phyloP scores from a whole-genome alignment of 768 basidiomycete genomes.

The Astraeus odoratus region DNA sequence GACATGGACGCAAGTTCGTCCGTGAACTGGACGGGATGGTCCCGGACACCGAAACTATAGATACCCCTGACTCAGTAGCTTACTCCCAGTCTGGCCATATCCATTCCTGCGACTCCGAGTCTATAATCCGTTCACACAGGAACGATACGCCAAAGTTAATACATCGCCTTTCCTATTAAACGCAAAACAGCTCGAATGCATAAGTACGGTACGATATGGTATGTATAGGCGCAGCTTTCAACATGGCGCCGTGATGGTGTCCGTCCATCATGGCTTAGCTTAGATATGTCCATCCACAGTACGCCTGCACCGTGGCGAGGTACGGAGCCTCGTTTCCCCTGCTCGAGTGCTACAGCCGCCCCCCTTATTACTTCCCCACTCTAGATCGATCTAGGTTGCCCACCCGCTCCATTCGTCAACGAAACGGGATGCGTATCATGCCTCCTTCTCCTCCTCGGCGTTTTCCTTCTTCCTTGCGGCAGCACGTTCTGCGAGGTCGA shows the following conservation, averaged over 20 bases:
- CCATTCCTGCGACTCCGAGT: no score
- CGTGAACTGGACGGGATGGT: no score
- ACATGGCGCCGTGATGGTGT: no score
- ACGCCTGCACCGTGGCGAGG: no score
- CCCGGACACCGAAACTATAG: no score
- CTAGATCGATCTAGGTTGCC: not conserved
- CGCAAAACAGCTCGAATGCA: conserved; percentile 4
- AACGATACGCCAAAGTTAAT: conserved; percentile 5
- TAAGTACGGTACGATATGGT: conserved; percentile 5
- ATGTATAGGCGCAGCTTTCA: conserved; percentile 2
- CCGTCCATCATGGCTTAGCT: no score
- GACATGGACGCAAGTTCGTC: no score
- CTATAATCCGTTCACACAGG: no score
- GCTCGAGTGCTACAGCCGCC: not conserved
- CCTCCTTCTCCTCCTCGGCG: conserved; percentile 3
- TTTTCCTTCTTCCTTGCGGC: conserved; percentile 40
- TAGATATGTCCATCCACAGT: conserved; percentile 2
- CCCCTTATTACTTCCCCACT: no score
- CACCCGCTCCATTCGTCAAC: not conserved
- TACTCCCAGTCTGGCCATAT: no score
- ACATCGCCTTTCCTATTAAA: conserved; percentile 11
- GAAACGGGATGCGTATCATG: not conserved
- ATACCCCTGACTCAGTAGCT: no score
- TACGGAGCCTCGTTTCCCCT: no score
- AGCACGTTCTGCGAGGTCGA: conserved; percentile 83